Conservation (phyloP, 2,329 filamentous ascomycete species). For the Colletotrichum sp. region DNA sequence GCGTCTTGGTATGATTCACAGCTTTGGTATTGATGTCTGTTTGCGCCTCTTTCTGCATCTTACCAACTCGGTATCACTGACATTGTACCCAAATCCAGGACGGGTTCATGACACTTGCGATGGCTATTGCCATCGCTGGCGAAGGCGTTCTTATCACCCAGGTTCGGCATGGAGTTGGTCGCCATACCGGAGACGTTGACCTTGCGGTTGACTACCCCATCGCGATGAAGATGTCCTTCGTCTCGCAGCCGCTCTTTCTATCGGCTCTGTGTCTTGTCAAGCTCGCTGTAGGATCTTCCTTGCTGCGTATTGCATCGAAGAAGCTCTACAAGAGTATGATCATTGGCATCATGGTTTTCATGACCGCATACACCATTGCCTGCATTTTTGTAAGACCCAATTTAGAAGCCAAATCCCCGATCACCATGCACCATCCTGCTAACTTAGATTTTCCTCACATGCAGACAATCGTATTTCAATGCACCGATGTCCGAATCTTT, state of each 20-base stretch:
- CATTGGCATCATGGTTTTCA: constrained; percentile 40
- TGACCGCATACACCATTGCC: constrained; percentile 34
- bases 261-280: constrained; percentile 46
- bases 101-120: constrained; percentile 30
- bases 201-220: constrained; percentile 30
- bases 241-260: constrained; percentile 49
- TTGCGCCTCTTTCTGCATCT: too few species aligned
- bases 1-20: constrained; percentile 48
- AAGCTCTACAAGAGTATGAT: constrained; percentile 40
- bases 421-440: neutral
- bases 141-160: constrained; percentile 44
- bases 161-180: constrained; percentile 48
- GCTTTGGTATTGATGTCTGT: constrained; percentile 51
- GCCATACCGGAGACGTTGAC: constrained; percentile 47
- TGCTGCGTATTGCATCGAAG: constrained; percentile 44
- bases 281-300: constrained; percentile 44
- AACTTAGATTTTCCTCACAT: neutral
- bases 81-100: constrained; percentile 25
- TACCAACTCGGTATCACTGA: neutral
- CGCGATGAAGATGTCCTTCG: constrained; percentile 47
- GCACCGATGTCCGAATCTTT: constrained; percentile 46
- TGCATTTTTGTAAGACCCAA: constrained; percentile 40
- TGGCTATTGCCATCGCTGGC: constrained; percentile 39
- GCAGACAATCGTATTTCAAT: constrained; percentile 52
- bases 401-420: neutral